Percentiles rank a stretch among this genome's conserved stretches.
These are phyloP conservation scores for Cladosporium sp. DNA, from an alignment of 2,329 filamentous ascomycete species.

Conservation along the genomic window DNA sequence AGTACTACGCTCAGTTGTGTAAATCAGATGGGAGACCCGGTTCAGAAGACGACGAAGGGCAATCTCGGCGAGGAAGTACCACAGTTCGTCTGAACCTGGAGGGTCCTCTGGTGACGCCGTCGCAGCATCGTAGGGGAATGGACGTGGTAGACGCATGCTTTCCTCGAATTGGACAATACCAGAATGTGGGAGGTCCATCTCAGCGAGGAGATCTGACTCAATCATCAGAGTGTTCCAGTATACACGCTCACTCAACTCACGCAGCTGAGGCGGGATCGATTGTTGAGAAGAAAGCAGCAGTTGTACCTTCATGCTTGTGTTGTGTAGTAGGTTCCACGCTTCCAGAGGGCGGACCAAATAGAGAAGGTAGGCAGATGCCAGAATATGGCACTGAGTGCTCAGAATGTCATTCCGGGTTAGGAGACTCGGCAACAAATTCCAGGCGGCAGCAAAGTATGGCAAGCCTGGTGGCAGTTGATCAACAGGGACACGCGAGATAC, in stretches of 20 bases:
- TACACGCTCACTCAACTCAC: slow-evolving; percentile 73
- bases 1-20: slow-evolving; percentile 54
- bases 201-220: slow-evolving; percentile 75
- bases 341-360: slow-evolving; percentile 80
- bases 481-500: slow-evolving; percentile 70
- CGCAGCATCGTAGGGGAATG: slow-evolving; percentile 70
- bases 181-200: slow-evolving; percentile 79
- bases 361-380: slow-evolving; percentile 80
- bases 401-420: slow-evolving; percentile 79
- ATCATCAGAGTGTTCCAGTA: slow-evolving; percentile 85
- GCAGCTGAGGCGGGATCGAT: slow-evolving; percentile 68
- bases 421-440: slow-evolving; percentile 73
- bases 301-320: slow-evolving; percentile 79
- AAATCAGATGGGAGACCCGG: slow-evolving; percentile 36
- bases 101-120: slow-evolving; percentile 45
- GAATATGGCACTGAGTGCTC: slow-evolving; percentile 76
- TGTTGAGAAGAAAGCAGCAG: slow-evolving; percentile 73
- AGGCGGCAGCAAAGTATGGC: slow-evolving; percentile 78
- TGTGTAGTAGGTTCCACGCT: slow-evolving; percentile 79
- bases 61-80: slow-evolving; percentile 86
- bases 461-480: slow-evolving; percentile 73
- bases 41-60: slow-evolving; percentile 70
- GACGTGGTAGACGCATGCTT: slow-evolving; percentile 73
- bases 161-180: slow-evolving; percentile 83
- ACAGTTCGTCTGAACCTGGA: slow-evolving; percentile 71